Evolutionary conservation across 305 asterid genomes (phyloP).

Genomic region (Rubia peregrina): DNA sequence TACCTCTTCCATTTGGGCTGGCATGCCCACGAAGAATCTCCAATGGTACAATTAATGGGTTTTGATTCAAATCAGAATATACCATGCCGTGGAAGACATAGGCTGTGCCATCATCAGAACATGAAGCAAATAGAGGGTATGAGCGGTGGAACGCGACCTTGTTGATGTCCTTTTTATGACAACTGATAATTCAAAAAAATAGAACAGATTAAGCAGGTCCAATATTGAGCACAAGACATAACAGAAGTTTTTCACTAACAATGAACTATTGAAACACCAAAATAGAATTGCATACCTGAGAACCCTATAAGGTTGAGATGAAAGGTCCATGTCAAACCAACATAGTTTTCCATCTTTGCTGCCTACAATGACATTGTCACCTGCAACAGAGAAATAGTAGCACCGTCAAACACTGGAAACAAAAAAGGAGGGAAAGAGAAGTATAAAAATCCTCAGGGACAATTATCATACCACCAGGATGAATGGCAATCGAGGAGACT

Average conservation of each 20-base stretch:
- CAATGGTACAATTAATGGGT: slow-evolving; percentile 81
- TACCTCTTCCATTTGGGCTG: slow-evolving; percentile 73
- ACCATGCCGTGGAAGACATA: slow-evolving; percentile 91
- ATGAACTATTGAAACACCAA: neutral
- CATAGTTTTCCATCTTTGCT: slow-evolving; percentile 93
- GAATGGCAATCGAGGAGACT: slow-evolving; percentile 81
- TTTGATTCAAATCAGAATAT: slow-evolving; percentile 81
- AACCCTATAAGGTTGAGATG: slow-evolving; percentile 79
- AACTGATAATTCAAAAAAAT: slow-evolving; percentile 34
- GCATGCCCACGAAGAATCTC: slow-evolving; percentile 89
- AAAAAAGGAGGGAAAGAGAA: neutral
- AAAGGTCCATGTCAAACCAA: slow-evolving; percentile 99
- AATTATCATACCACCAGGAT: slow-evolving; percentile 65
- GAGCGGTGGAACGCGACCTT: slow-evolving; percentile 76
- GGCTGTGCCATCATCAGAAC: slow-evolving; percentile 93
- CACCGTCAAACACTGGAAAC: neutral
- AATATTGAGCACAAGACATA: neutral
- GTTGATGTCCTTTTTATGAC: slow-evolving; percentile 75
- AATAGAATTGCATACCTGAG: slow-evolving; percentile 47
- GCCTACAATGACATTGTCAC: slow-evolving; percentile 88
- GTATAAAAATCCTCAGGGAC: slow-evolving; percentile 7
- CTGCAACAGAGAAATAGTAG: slow-evolving; percentile 33
- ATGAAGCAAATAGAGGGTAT: slow-evolving; percentile 84
- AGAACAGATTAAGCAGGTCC: neutral
- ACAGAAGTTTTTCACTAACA: neutral